These are phyloP conservation scores for Leishmania mexicana DNA, from an alignment of 208 protist genomes.

Conservation along the genomic window DNA sequence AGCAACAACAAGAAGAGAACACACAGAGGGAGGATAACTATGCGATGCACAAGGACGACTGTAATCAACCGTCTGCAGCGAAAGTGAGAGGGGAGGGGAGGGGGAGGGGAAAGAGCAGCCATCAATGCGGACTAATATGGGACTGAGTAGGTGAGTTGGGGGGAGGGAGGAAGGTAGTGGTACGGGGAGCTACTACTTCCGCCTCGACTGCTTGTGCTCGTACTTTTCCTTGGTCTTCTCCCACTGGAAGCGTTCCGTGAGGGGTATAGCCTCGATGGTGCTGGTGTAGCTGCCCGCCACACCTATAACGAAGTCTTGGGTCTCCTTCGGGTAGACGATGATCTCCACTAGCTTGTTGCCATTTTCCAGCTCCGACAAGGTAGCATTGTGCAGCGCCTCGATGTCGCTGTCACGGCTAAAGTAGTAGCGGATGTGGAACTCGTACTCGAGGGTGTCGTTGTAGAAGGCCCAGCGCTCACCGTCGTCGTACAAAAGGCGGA, in stretches of 20 bases:
- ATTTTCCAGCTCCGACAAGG: slow-evolving; percentile 59
- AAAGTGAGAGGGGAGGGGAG: not conserved
- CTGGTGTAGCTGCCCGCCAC: slow-evolving; percentile 73
- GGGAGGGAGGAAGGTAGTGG: not conserved
- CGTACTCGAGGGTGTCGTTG: slow-evolving; percentile 78
- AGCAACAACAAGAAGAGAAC: not conserved
- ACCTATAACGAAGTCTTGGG: slow-evolving; percentile 70
- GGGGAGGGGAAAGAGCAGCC: not conserved
- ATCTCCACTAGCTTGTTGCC: slow-evolving; percentile 64
- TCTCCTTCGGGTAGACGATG: slow-evolving; percentile 78
- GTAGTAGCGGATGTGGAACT: slow-evolving; percentile 74
- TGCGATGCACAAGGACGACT: slow-evolving; percentile 7
- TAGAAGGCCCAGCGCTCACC: slow-evolving; percentile 76
- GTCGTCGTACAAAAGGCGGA: slow-evolving; percentile 64
- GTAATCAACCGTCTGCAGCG: not conserved
- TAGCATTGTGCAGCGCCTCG: slow-evolving; percentile 57
- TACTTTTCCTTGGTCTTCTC: slow-evolving; percentile 55
- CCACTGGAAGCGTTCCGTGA: slow-evolving; percentile 60
- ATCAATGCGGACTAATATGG: not conserved
- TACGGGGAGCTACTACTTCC: not conserved
- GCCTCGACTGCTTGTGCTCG: slow-evolving; percentile 22
- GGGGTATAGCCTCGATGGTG: slow-evolving; percentile 62
- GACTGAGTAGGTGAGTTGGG: not conserved
- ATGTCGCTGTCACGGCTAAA: slow-evolving; percentile 63
- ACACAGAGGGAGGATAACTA: not conserved